These are phyloP conservation scores for Gliomastix tumulicola DNA, from an alignment of 2,329 filamentous ascomycete genomes.

Conservation along the genomic window DNA sequence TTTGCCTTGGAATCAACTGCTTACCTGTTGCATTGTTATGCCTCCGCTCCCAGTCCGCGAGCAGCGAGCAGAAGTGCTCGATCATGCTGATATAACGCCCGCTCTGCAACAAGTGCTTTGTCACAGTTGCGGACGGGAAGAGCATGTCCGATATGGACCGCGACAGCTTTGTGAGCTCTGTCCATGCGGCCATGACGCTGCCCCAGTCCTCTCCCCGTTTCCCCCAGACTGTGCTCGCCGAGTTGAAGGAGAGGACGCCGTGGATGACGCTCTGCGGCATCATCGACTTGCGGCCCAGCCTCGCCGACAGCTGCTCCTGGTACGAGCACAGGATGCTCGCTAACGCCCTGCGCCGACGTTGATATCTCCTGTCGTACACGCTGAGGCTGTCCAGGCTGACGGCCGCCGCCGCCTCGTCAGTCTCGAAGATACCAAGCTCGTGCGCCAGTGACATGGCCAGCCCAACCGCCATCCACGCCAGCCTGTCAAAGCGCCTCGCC, in stretches of 20 bases:
- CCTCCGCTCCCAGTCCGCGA: neutral
- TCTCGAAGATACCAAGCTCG: slow-evolving; percentile 41
- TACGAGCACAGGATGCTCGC: neutral
- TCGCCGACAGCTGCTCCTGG: slow-evolving; percentile 2
- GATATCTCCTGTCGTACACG: neutral
- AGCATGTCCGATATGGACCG: neutral
- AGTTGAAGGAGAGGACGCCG: no score
- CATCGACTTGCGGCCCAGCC: slow-evolving; percentile 3
- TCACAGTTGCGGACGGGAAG: no score
- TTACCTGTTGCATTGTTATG: slow-evolving; percentile 9
- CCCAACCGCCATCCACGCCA: slow-evolving; percentile 54
- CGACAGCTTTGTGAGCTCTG: neutral
- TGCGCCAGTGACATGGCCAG: slow-evolving; percentile 44
- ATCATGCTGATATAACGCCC: neutral
- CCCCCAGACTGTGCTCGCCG: no score
- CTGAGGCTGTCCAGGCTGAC: neutral
- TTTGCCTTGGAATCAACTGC: no score
- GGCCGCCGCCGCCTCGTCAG: neutral
- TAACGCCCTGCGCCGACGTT: neutral
- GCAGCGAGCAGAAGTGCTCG: neutral
- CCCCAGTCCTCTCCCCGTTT: no score
- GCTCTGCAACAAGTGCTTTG: no score
- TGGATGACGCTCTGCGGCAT: neutral
- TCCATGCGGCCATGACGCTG: no score
- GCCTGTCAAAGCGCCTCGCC: slow-evolving; percentile 45